A percentile compares a stretch with the other conserved stretches of the same genome.
Conservation (phyloP, 2,329 filamentous ascomycete species). For the Pestalotiopsis sp. region DNA sequence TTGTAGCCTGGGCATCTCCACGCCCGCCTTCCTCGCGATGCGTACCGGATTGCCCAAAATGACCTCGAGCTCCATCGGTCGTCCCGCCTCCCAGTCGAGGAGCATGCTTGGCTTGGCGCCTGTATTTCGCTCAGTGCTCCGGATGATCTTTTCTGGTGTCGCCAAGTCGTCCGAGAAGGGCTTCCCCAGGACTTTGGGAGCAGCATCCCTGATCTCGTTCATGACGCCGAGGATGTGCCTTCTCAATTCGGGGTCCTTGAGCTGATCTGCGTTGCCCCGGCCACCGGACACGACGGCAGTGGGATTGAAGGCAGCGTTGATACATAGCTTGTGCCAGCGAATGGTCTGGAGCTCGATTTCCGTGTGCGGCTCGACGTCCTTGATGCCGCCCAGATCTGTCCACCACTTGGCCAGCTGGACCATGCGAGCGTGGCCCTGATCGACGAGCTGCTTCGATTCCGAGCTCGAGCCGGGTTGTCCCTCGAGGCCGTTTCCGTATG, state of each 20-base stretch:
- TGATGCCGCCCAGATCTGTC: slow-evolving; percentile 59
- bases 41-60: slow-evolving; percentile 72
- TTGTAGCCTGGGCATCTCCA: slow-evolving; percentile 69
- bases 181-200: slow-evolving; percentile 64
- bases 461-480: slow-evolving; percentile 25
- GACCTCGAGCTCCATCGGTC: slow-evolving; percentile 71
- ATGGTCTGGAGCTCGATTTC: slow-evolving; percentile 70
- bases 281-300: slow-evolving; percentile 69
- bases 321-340: slow-evolving; percentile 76
- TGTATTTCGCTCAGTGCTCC: slow-evolving; percentile 64
- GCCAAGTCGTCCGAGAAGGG: slow-evolving; percentile 63
- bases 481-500: slow-evolving; percentile 58
- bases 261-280: slow-evolving; percentile 67
- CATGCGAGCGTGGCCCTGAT: slow-evolving; percentile 44
- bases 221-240: slow-evolving; percentile 67
- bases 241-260: slow-evolving; percentile 63
- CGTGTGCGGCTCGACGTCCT: slow-evolving; percentile 65
- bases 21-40: slow-evolving; percentile 63
- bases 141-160: slow-evolving; percentile 62
- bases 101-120: slow-evolving; percentile 70
- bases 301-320: slow-evolving; percentile 77
- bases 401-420: slow-evolving; percentile 56
- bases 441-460: slow-evolving; percentile 30
- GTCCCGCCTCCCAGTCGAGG: slow-evolving; percentile 68
- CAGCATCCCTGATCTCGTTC: slow-evolving; percentile 68